These are phyloP conservation scores for Coemansia reversa DNA, from an alignment of 192 early-diverging fungal genomes.

Conservation along the genomic window DNA sequence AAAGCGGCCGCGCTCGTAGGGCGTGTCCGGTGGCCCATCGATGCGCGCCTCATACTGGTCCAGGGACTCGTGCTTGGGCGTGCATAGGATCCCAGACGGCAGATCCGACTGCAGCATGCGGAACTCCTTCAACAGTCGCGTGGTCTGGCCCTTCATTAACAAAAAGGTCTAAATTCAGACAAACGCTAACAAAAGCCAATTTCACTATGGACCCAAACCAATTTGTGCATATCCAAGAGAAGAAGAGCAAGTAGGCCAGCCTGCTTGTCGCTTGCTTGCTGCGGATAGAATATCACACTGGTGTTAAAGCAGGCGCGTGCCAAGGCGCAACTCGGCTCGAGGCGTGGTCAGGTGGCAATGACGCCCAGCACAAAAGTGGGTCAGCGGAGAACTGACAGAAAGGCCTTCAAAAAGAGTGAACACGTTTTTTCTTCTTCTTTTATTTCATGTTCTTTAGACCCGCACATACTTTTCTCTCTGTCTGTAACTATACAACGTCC, in stretches of 20 bases:
- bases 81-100: constrained; percentile 61
- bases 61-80: constrained; percentile 61
- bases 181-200: background rate
- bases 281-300: background rate
- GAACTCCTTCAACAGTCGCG: constrained; percentile 36
- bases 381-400: too few relatives aligned
- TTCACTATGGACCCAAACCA: background rate
- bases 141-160: constrained; percentile 8
- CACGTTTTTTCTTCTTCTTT: background rate
- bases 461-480: background rate
- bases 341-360: constrained; percentile 1
- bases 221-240: background rate
- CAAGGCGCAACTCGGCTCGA: background rate
- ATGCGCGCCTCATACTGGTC: constrained; percentile 61
- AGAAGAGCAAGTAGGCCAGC: background rate
- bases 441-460: background rate
- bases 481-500: background rate
- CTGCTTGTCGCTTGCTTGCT: background rate
- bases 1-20: constrained; percentile 66
- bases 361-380: background rate
- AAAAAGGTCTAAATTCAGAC: background rate
- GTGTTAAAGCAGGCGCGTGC: too few relatives aligned
- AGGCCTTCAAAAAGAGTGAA: background rate
- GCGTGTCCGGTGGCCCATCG: constrained; percentile 64
- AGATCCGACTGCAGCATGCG: constrained; percentile 52